Conservation (phyloP, 805 yeast species). For the Metschnikowia koreensis region DNA sequence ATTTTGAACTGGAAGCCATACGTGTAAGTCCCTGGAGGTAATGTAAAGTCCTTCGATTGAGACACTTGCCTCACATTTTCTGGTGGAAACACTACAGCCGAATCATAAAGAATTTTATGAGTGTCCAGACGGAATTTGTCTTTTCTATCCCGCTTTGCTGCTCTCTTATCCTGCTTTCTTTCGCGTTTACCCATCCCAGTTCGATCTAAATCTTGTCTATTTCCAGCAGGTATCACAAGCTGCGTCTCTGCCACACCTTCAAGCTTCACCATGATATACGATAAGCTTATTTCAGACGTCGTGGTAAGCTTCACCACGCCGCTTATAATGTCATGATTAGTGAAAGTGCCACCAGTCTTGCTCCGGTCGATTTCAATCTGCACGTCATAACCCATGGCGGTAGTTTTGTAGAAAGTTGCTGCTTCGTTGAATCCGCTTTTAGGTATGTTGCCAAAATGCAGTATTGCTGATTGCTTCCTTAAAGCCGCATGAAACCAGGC, state of each 20-base stretch:
- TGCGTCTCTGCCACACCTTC: slow-evolving; percentile 47
- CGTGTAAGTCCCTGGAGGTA: slow-evolving; percentile 49
- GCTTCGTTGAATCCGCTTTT: not conserved
- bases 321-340: slow-evolving; percentile 44
- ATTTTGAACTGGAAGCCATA: slow-evolving; percentile 49
- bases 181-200: not conserved
- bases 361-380: slow-evolving; percentile 31
- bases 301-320: slow-evolving; percentile 43
- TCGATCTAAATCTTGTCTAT: not conserved
- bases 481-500: slow-evolving; percentile 1
- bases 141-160: slow-evolving; percentile 12
- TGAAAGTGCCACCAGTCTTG: slow-evolving; percentile 37
- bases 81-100: slow-evolving; percentile 52
- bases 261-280: slow-evolving; percentile 49
- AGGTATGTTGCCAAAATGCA: not conserved
- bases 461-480: slow-evolving; percentile 4
- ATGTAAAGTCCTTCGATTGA: slow-evolving; percentile 42
- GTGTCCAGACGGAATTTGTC: slow-evolving; percentile 30
- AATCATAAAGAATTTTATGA: slow-evolving; percentile 50
- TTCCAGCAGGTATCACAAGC: slow-evolving; percentile 27
- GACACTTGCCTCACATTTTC: slow-evolving; percentile 45
- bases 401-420: not conserved
- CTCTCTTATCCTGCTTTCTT: not conserved
- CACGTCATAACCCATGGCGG: slow-evolving; percentile 23
- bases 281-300: slow-evolving; percentile 41